A percentile compares a stretch with the other conserved stretches of the same genome.
phyloP scores from a whole-genome alignment of 1,284 basidiomycete species.

The Meripilus lineatus region DNA sequence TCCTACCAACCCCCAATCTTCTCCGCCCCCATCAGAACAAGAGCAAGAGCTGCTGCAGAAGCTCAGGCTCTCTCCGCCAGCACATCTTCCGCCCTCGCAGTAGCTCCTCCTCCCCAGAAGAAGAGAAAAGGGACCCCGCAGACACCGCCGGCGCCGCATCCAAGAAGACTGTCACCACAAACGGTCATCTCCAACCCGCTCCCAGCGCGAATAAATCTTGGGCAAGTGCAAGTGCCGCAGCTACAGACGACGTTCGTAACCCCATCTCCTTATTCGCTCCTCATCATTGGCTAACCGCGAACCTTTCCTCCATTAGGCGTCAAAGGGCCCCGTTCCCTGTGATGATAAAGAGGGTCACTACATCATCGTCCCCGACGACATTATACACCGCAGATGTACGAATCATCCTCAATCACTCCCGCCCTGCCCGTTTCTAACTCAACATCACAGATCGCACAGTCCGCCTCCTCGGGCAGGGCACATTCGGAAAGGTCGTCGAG shows the following conservation, averaged over 20 bases:
- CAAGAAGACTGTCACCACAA: constrained; percentile 50
- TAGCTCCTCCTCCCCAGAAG: constrained; percentile 61
- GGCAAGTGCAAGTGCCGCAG: constrained; percentile 55
- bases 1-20: constrained; percentile 73
- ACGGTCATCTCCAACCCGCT: constrained; percentile 41
- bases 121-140: constrained; percentile 69
- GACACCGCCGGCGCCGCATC: constrained; percentile 58
- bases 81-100: constrained; percentile 50
- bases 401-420: constrained; percentile 15
- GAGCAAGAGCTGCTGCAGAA: constrained; percentile 77
- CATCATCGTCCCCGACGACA: constrained; percentile 85
- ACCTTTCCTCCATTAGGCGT: constrained; percentile 37
- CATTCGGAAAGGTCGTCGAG: constrained; percentile 98
- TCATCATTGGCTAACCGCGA: constrained; percentile 20
- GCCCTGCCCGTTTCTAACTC: constrained; percentile 17
- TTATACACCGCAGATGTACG: constrained; percentile 81
- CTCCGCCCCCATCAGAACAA: constrained; percentile 68
- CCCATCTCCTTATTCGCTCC: constrained; percentile 12
- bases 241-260: constrained; percentile 57
- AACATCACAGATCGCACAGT: constrained; percentile 76
- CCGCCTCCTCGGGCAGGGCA: constrained; percentile 91
- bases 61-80: constrained; percentile 67
- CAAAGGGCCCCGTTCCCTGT: constrained; percentile 62
- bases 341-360: constrained; percentile 96
- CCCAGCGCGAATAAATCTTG: constrained; percentile 51